Percentiles rank a stretch among this genome's conserved stretches.
These are phyloP conservation scores for Cenchrus purpureus DNA, from an alignment of 176 grass and related monocot genomes.

Conservation along the genomic window DNA sequence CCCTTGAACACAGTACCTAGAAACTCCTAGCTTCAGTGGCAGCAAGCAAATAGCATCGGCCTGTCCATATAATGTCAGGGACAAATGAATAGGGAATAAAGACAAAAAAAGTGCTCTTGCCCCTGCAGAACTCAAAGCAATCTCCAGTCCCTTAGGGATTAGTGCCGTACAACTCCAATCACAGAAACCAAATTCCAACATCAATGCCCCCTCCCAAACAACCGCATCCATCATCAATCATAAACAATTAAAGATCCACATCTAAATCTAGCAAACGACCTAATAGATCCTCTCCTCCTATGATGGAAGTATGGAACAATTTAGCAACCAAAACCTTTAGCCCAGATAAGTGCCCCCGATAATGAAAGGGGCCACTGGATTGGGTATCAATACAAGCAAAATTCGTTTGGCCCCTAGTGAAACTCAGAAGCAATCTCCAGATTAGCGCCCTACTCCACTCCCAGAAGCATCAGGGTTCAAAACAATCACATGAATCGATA, in stretches of 20 bases:
- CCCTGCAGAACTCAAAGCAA: conserved; percentile 2
- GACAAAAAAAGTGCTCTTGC: background rate
- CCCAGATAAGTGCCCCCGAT: background rate
- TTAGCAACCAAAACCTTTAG: background rate
- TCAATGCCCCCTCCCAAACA: conserved; percentile 14
- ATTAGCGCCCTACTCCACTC: background rate
- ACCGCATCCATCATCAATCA: background rate
- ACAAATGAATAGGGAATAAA: background rate
- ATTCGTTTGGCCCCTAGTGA: background rate
- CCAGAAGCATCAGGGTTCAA: background rate
- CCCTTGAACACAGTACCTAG: background rate
- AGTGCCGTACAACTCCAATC: background rate
- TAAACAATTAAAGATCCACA: conserved; percentile 9
- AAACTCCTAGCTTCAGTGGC: background rate
- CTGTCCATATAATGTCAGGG: background rate
- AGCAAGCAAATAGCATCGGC: conserved; percentile 13
- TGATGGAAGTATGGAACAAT: background rate
- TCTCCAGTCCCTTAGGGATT: background rate
- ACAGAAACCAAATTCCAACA: background rate
- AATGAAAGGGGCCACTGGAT: background rate
- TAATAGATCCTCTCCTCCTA: background rate
- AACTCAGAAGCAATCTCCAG: background rate
- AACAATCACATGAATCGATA: background rate
- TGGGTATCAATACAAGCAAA: background rate
- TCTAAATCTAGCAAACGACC: conserved; percentile 25